Percentiles rank a stretch among this genome's conserved stretches.
Evolutionary conservation across 2,329 filamentous ascomycete genomes (phyloP).

Genomic region (Calonectria henricotiae): DNA sequence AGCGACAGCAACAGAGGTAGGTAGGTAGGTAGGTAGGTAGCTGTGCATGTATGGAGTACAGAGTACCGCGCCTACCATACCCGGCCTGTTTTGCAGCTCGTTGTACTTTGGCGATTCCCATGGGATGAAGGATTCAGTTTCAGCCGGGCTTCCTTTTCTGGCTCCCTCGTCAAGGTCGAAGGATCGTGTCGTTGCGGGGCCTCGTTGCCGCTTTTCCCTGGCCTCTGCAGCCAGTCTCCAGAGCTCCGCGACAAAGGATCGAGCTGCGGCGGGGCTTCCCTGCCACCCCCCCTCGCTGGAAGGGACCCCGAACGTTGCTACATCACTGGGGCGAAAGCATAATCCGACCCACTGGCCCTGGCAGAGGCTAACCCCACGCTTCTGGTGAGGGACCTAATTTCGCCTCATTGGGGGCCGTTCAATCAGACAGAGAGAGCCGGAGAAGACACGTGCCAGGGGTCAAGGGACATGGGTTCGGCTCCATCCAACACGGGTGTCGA

Average conservation of each 20-base stretch:
- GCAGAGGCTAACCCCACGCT: slow-evolving; percentile 14
- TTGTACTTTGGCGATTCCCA: not conserved
- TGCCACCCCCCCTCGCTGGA: slow-evolving; percentile 1
- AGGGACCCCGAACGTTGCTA: not conserved
- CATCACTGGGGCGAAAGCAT: slow-evolving; percentile 25
- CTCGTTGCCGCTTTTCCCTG: slow-evolving; percentile 17
- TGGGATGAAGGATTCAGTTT: slow-evolving; percentile 12
- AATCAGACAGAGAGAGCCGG: slow-evolving; percentile 22
- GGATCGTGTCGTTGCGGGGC: slow-evolving; percentile 8
- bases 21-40: too few species aligned
- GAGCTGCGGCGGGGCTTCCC: slow-evolving; percentile 10
- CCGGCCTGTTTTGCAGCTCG: not conserved
- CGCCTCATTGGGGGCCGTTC: slow-evolving; percentile 17
- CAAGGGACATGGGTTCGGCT: slow-evolving; percentile 4
- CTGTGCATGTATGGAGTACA: too few species aligned
- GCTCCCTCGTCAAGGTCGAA: not conserved
- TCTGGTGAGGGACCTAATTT: slow-evolving; percentile 16
- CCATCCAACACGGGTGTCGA: slow-evolving; percentile 21
- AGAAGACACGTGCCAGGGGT: slow-evolving; percentile 21
- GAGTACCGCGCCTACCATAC: not conserved
- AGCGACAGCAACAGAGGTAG: too few species aligned
- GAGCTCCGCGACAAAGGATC: slow-evolving; percentile 4
- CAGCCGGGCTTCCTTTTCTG: slow-evolving; percentile 16
- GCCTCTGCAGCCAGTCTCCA: not conserved
- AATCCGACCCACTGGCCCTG: slow-evolving; percentile 11